phyloP scores from a whole-genome alignment of 805 yeast genomes.

The Saccharomycopsis sp. region DNA sequence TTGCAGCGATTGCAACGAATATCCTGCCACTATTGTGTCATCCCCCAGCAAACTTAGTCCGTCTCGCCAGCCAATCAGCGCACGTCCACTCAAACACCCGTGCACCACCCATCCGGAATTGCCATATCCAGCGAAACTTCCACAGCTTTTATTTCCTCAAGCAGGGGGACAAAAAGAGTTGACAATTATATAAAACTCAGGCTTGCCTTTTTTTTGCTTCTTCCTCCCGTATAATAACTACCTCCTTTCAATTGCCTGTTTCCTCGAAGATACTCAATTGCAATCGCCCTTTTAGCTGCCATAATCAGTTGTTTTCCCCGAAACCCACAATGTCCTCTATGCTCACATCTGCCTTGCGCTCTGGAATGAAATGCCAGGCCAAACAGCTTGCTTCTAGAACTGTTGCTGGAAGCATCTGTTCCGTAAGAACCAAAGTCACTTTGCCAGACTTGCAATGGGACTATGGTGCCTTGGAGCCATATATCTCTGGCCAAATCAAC shows the following conservation, averaged over 20 bases:
- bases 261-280: too few relatives aligned
- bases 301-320: not conserved
- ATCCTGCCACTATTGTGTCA: not conserved
- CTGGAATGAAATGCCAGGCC: slow-evolving; percentile 9
- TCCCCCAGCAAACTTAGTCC: not conserved
- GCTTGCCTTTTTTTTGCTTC: not conserved
- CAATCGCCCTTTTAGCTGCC: too few relatives aligned
- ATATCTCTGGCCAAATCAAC: slow-evolving; percentile 78
- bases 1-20: not conserved
- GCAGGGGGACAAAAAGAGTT: not conserved
- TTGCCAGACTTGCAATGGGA: slow-evolving; percentile 81
- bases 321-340: slow-evolving; percentile 6
- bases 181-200: not conserved
- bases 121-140: not conserved
- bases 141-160: not conserved
- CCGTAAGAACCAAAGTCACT: slow-evolving; percentile 55
- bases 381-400: slow-evolving; percentile 2
- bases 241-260: not conserved
- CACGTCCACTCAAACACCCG: not conserved
- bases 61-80: not conserved
- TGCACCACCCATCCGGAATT: not conserved
- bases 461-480: slow-evolving; percentile 80
- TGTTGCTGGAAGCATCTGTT: slow-evolving; percentile 12
- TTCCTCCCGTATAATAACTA: too few relatives aligned
- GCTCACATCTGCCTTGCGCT: slow-evolving; percentile 12